Evolutionary conservation across 2,329 filamentous ascomycete genomes (phyloP).

Genomic region (Pestalotiopsis fici): DNA sequence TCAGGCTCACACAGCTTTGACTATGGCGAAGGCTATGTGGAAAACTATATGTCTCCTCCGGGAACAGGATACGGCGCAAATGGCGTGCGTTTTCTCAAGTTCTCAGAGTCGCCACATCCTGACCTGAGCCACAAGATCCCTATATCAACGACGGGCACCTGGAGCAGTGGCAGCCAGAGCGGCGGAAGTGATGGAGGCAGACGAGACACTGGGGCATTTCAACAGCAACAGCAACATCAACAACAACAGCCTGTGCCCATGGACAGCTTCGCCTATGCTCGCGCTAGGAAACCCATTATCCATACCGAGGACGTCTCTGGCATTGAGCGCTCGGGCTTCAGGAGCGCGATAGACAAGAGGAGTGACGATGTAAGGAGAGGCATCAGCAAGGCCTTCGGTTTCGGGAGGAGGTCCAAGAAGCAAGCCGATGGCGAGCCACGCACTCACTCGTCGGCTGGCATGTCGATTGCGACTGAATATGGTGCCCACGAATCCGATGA

Average conservation of each 20-base stretch:
- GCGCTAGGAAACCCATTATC: slow-evolving; percentile 42
- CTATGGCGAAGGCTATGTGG: slow-evolving; percentile 37
- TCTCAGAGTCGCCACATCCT: slow-evolving; percentile 39
- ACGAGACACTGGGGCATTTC: slow-evolving; percentile 26
- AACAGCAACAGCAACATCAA: neutral
- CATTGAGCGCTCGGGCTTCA: slow-evolving; percentile 56
- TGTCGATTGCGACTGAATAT: slow-evolving; percentile 26
- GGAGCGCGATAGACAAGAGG: slow-evolving; percentile 54
- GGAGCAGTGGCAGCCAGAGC: slow-evolving; percentile 38
- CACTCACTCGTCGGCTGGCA: slow-evolving; percentile 38
- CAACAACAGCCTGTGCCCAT: slow-evolving; percentile 25
- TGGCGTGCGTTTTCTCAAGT: slow-evolving; percentile 46
- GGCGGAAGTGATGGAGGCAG: slow-evolving; percentile 36
- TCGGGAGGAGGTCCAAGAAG: slow-evolving; percentile 50
- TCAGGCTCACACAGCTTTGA: slow-evolving; percentile 31
- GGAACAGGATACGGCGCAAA: slow-evolving; percentile 43
- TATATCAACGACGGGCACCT: slow-evolving; percentile 22
- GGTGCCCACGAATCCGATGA: slow-evolving; percentile 22
- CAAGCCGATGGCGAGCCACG: slow-evolving; percentile 26
- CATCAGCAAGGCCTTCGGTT: slow-evolving; percentile 54
- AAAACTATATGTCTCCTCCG: slow-evolving; percentile 38
- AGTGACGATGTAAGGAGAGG: slow-evolving; percentile 57
- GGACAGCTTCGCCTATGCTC: slow-evolving; percentile 45
- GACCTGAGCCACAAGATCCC: slow-evolving; percentile 27
- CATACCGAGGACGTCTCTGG: slow-evolving; percentile 52